phyloP scores from a whole-genome alignment of 164 flowering plant species.

The Dillenia suffruticosa region DNA sequence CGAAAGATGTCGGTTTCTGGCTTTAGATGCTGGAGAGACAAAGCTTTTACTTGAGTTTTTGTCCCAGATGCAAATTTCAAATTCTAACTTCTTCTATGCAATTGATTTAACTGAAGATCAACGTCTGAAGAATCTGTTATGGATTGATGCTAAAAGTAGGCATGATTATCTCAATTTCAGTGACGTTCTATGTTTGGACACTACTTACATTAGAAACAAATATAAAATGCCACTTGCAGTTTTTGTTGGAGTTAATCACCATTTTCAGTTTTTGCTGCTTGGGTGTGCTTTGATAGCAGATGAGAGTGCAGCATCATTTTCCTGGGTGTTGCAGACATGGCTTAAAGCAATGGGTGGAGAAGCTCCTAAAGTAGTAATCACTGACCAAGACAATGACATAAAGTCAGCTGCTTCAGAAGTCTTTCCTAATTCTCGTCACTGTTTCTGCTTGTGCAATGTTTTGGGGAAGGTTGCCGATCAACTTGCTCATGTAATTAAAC shows the following conservation, averaged over 20 bases:
- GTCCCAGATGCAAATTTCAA: conserved; percentile 15
- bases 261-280: conserved; percentile 21
- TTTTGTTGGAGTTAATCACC: conserved; percentile 23
- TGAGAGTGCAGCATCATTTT: conserved; percentile 13
- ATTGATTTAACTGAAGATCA: conserved; percentile 21
- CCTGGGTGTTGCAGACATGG: conserved; percentile 22
- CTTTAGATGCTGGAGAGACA: conserved; percentile 10
- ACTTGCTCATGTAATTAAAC: conserved; percentile 17
- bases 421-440: conserved; percentile 18
- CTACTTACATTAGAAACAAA: conserved; percentile 16
- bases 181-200: conserved; percentile 22
- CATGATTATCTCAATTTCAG: conserved; percentile 19
- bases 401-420: conserved; percentile 12
- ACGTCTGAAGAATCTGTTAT: conserved; percentile 13
- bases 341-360: conserved; percentile 17
- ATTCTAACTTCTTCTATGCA: conserved; percentile 22
- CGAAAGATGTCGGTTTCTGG: conserved; percentile 12
- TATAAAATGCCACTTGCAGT: conserved; percentile 21
- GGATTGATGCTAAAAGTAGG: conserved; percentile 26
- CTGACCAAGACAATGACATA: conserved; percentile 11
- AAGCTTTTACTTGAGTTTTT: conserved; percentile 11
- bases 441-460: conserved; percentile 15
- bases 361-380: conserved; percentile 16
- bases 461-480: conserved; percentile 16
- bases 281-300: conserved; percentile 23